Evolutionary conservation across 169 alveolate species (phyloP).

Genomic region (Cryptosporidium ryanae): DNA sequence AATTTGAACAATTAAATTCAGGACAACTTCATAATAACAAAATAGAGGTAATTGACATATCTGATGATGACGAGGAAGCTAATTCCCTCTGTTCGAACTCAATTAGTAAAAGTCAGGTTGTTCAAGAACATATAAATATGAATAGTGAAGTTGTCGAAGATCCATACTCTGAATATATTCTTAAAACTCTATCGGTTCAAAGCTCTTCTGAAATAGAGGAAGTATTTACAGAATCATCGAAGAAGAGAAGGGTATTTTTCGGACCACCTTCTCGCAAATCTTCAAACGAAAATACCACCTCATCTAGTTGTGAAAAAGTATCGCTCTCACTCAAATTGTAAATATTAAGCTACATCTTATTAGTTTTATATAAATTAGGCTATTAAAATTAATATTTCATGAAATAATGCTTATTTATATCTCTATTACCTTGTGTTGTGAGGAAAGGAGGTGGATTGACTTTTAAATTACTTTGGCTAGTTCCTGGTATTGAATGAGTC

Average conservation of each 20-base stretch:
- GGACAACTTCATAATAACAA: background rate
- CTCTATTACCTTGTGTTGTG: conserved; percentile 9
- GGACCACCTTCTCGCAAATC: background rate
- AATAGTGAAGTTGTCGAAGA: background rate
- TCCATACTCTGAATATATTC: background rate
- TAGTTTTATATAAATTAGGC: background rate
- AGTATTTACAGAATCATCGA: background rate
- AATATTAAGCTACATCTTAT: background rate
- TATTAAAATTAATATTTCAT: conserved; percentile 14
- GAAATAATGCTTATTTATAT: conserved; percentile 17
- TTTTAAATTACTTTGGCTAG: background rate
- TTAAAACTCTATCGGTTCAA: background rate
- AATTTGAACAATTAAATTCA: background rate
- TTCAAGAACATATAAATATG: conserved; percentile 27
- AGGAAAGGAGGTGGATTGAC: conserved; percentile 45
- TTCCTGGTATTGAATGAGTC: too few species aligned
- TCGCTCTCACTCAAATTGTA: conserved; percentile 60
- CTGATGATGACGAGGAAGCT: conserved; percentile 57
- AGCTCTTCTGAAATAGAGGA: background rate
- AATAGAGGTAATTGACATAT: conserved; percentile 29
- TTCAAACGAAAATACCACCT: background rate
- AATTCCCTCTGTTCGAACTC: background rate
- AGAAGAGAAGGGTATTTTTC: conserved; percentile 32
- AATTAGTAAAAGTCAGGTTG: background rate
- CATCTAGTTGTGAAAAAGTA: conserved; percentile 38